Evolutionary conservation across 768 basidiomycete genomes (phyloP), one percentile per base, ranked within the genome.

Genomic region (Tricholoma saponaceum): DNA sequence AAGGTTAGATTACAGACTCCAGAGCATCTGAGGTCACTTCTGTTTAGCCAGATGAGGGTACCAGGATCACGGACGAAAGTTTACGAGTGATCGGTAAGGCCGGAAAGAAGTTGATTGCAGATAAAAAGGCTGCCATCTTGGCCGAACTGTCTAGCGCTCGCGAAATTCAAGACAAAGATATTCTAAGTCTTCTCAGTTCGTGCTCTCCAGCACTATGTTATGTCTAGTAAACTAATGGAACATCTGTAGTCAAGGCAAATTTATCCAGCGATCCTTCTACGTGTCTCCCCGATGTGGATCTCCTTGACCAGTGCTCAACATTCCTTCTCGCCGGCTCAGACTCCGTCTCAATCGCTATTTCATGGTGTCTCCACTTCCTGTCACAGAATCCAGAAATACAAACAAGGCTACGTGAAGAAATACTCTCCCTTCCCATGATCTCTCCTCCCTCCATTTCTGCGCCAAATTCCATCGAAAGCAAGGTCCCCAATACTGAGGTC

Each of bases 271-370:
- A 79, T 55, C 61, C 74, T 4, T 70, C 74, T 5, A 73, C 75
- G 59, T 74, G 77, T 14, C 67, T 89, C 51, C 76, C 82, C n/a
- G 87, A 89, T 59, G 66, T 76, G 26, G 85, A 85, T 51, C 70
- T 86, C n/a, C 71, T 85, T 7, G 81, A 83, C 59, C 84, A 86
- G 66, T 80, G 85, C 61, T 79, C 80, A n/a, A 84, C 84, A 28
- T 81, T 87, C 68, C 74, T 87, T 56, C 80, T 85, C 41, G 84
- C 80, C 2, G 86, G 87, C 12, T 82, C 85, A 23, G 85, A 87
- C 63, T 78, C 83, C 2, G 81, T 82, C 28, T 74, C 82, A 5
- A 72, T 84, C 7, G 78, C 82, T 18, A 70, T 86, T 23, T 72
- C 83, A 5, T 88, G 83, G 82, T 80, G 79, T 54, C 69, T 87